Percentiles rank a stretch among this genome's conserved stretches.
Conservation (phyloP, 208 protist genomes). For the Wallacemonas sp. region DNA sequence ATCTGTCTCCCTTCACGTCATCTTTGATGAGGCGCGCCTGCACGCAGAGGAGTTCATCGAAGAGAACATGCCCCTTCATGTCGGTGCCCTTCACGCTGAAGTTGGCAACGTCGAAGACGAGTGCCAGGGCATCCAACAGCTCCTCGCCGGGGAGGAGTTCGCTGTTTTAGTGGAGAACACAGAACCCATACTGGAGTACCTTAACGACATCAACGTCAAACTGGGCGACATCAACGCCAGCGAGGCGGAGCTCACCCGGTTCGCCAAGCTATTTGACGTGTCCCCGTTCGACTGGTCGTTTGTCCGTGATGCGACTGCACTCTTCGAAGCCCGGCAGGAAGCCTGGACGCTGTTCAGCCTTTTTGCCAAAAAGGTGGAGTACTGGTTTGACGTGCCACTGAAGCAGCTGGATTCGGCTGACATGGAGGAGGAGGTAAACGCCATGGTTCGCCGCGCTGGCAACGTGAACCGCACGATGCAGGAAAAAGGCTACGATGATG, state of each 20-base stretch:
- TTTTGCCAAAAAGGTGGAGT: conserved; percentile 81
- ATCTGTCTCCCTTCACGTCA: conserved; percentile 66
- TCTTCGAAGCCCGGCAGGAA: conserved; percentile 75
- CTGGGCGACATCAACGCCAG: conserved; percentile 68
- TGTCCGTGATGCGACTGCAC: conserved; percentile 47
- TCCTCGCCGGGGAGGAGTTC: conserved; percentile 89
- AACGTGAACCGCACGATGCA: conserved; percentile 67
- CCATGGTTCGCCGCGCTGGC: conserved; percentile 65
- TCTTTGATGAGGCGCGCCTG: conserved; percentile 82
- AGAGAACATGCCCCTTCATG: conserved; percentile 73
- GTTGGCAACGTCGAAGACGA: conserved; percentile 87
- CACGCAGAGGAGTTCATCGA: conserved; percentile 90
- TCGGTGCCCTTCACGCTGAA: conserved; percentile 63
- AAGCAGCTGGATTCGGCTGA: conserved; percentile 79
- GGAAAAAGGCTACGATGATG: conserved; percentile 85
- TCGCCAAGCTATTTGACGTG: conserved; percentile 84
- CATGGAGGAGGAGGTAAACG: conserved; percentile 87
- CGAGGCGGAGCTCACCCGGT: conserved; percentile 74
- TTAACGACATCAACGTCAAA: conserved; percentile 77
- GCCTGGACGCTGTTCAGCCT: conserved; percentile 78
- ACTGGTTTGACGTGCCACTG: conserved; percentile 83
- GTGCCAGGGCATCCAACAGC: conserved; percentile 75
- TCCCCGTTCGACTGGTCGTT: conserved; percentile 80
- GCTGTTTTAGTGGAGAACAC: conserved; percentile 72
- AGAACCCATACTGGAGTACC: conserved; percentile 83